Base-by-base conservation (phyloP, 495 filamentous ascomycete species). In the Hypoxylon trugodes region DNA sequence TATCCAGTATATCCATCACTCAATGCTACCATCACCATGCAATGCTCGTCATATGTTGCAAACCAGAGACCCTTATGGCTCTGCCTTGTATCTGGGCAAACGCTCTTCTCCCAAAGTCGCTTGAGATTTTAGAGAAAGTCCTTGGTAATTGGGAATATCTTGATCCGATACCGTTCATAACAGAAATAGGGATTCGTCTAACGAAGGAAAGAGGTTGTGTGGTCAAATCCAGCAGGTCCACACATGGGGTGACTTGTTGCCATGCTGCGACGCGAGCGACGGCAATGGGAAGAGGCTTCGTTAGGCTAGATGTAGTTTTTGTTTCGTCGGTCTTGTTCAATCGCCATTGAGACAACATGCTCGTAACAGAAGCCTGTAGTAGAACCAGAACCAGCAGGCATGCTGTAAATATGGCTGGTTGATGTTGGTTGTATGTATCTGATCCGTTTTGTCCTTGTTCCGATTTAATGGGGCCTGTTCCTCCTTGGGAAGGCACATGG, bases 161-260 rank as follows among this genome's bases (percentile, higher is more conserved):
- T 26, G 51, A 36, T 38, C 48, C 42, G 16, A 47, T 43, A 2
- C 33, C 18, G 32, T 46, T 28, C 10, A 25, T 41, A 21, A 40
- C 45, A n/a, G 21, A 6, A 3, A 42, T 16, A n/a, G 40, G 36
- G 24, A 56, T 35, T 35, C 45, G 55, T 36, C 18, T 35, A 2
- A n/a, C 7, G 21, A 36, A 41, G 33, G 51, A 52, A 61, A 52
- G 63, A 51, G 24, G 38, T 13, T 48, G 45, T 38, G 50, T 38
- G 37, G 36, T 18, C 13, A 46, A 30, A 37, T 46, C 36, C 22
- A 45, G 38, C 56, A 49, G 50, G 35, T 19, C 38, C 21, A 35
- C 32, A 37, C 26, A 3, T 22, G 40, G 9, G 25, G 9, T 42
- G 1, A 6, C 12, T 28, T 33, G 37, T 33, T 51, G 30, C 16